Evolutionary conservation across 1,139 yeast genomes (phyloP), one percentile per base, ranked within the genome.

Genomic region (Keqinozyma sinolaborantium): DNA sequence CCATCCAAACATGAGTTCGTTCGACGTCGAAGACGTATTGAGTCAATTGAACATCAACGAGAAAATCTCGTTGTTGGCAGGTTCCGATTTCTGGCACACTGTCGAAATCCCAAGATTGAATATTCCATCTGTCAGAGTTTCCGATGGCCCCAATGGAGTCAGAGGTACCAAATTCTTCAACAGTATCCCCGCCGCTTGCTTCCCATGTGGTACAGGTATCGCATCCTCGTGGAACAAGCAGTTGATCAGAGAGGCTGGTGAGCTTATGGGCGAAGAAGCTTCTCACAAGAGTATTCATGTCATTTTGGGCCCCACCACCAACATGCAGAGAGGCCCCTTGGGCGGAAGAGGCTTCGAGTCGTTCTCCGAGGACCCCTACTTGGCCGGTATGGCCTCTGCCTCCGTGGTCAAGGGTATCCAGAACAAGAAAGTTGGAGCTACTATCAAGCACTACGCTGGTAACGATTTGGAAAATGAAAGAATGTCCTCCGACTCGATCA

Each of bases 391-490:
- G 29, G 55, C 53, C 14, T 53, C 60, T 24, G 42, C 50, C 3
- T 31, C 45, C 13, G 42, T 57, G 23, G 43, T 57, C 28, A 47
- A 50, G 24, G 63, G 63, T 14, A 54, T 56, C 33, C 61, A 57
- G 35, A 35, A 37, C 25, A 34, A 45, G 29, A 38, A 71, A 24
- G 59, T 77, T 35, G 72, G 68, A 26, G 80, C 83, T n/a, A 67
- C 79, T 16, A 60, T 75, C 40, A 77, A 77, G 56, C 82, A 77
- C 47, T 77, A 50, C 51, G 79, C 73, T 16, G 69, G 77, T 47
- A 77, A 77, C 42, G 83, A 77, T 45, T 64, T 68, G 42, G 83
- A 77, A 44, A 67, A 73, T 38, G 74, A 73, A 39, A 58, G 83
- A 35, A 61, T 59, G 32, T 58, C 68, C 2, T 61, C 70, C 19